phyloP scores from a whole-genome alignment of 305 asterid genomes.

The Fraxinus greggii region DNA sequence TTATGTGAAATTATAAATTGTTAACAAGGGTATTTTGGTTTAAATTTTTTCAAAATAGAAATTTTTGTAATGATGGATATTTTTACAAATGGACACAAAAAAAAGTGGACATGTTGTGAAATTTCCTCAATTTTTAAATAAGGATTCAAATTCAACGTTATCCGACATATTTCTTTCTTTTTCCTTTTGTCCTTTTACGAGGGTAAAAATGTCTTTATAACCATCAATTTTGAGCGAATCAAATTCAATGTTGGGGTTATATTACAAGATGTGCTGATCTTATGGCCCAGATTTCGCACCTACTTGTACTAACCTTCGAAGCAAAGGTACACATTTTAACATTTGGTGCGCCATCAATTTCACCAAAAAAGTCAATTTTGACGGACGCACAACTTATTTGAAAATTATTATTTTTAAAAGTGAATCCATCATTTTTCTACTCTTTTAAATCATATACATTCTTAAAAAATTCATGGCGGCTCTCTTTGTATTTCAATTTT shows the following conservation, averaged over 20 bases:
- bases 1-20: too few species aligned
- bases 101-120: too few species aligned
- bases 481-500: too few species aligned
- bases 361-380: not conserved
- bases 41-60: too few species aligned
- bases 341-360: not conserved
- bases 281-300: not conserved
- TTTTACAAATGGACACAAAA: too few species aligned
- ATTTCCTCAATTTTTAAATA: not conserved
- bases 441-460: not conserved
- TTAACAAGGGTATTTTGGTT: too few species aligned
- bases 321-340: not conserved
- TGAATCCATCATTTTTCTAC: not conserved
- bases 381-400: not conserved
- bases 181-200: not conserved
- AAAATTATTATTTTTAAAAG: too few species aligned
- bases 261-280: not conserved
- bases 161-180: not conserved
- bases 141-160: not conserved
- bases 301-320: not conserved
- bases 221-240: not conserved
- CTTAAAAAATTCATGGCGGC: not conserved
- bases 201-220: not conserved
- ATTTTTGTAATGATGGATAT: too few species aligned
- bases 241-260: not conserved